Base-by-base conservation (phyloP, 345 rosid genomes). In the Dovyalis caffra region DNA sequence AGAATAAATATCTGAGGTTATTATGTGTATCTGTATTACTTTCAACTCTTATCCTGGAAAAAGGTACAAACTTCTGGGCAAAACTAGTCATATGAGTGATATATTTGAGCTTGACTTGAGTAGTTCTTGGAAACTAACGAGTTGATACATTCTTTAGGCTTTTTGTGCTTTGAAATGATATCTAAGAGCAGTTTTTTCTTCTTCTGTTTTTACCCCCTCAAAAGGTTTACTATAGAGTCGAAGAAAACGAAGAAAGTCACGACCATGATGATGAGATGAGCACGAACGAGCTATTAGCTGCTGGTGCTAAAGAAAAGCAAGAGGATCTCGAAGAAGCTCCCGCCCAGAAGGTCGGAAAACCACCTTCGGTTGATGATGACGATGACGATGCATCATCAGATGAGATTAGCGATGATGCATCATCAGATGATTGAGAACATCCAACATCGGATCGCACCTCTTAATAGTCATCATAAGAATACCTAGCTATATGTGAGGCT, bases 181-280 rank as follows among this genome's bases (percentile, higher is more conserved):
- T 63, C 14, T 51, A 37, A 65, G 3, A n/a, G 37, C 20, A 11
- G 16, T n/a, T 35, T 9, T 33, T 49, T 25, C 32, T 6, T n/a
- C n/a, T n/a, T n/a, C n/a, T 78, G 47, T 61, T 49, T 16, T 14
- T 16, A 43, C 47, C 18, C 18, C 47, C 47, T 43, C 47, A 12
- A 43, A 84, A 88, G 92, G 92, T 81, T 70, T 90, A 90, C 74
- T 80, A 79, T 70, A 81, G 86, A 75, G 91, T 84, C 25, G 89
- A 85, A 3, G 92, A 88, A 75, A 77, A 45, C 28, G 23, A 79
- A 56, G 88, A 80, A 58, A 78, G 66, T 4, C 62, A 66, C 70
- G 40, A 56, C 35, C 45, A 64, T 8, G 23, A 25, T 29, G 68
- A 70, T 10, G 73, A 45, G 14, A 40, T 53, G 10, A 66, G 51